Base-by-base conservation (phyloP, 345 rosid species). In the Geranium brycei region DNA sequence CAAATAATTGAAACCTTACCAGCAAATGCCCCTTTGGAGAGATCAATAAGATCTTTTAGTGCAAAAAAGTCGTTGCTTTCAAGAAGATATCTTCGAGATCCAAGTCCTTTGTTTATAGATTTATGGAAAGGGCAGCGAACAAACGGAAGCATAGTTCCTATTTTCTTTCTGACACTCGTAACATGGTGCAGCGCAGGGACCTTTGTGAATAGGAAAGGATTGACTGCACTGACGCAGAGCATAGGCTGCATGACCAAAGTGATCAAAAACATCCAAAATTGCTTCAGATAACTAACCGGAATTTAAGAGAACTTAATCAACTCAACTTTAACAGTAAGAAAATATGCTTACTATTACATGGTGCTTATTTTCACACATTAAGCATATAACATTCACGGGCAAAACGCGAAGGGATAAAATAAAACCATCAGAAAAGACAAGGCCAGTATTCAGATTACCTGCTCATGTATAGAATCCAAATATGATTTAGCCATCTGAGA, bases 11-110 rank as follows among this genome's bases (percentile, higher is more conserved):
- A 64, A 77, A 61, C 67, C 61, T 67, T 63, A 91, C 99, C 96
- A 86, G 99, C 87, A 79, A 91, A 93, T 63, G 96, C 86, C 66
- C 99, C 97, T 80, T 84, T 93, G 19, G 99, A 93, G 67, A 93
- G 96, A 87, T 95, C 97, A 59, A 88, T 79, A 58, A 95, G 92
- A 73, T 93, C 97, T 76, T 82, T 88, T 61, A 87, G 82, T 19
- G 95, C 83, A 71, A 95, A 91, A 78, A 95, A 95, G 61, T 91
- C 96, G 63, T 83, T 84, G 91, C 85, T 72, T 81, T 95, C 96
- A 16, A 95, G 84, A 72, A 95, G 89, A 81, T 95, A 87, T 83
- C 89, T 86, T 74, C 97, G 91, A 78, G 79, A 77, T 16, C 91
- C 89, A 66, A 95, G 87, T 67, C 92, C 99, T 72, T 66, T 83